These are phyloP conservation scores for Claviceps digitariae DNA, from an alignment of 2,329 filamentous ascomycete species.

Conservation along the genomic window DNA sequence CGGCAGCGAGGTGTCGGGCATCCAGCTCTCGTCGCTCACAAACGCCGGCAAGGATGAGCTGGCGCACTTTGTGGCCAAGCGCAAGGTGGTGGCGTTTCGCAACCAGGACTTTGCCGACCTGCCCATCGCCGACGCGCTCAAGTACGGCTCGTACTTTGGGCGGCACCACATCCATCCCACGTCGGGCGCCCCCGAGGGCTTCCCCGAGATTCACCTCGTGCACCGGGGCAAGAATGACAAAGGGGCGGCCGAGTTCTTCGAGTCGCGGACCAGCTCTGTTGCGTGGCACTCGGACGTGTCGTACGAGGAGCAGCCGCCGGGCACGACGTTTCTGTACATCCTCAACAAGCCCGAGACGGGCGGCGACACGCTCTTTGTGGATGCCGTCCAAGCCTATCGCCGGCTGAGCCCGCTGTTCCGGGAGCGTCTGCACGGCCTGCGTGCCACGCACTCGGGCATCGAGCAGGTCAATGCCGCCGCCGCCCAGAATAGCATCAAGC, in stretches of 20 bases:
- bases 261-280: conserved; percentile 60
- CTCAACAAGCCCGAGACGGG: conserved; percentile 70
- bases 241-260: conserved; percentile 46
- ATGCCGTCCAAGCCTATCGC: conserved; percentile 69
- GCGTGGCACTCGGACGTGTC: conserved; percentile 86
- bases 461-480: conserved; percentile 65
- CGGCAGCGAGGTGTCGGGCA: conserved; percentile 55
- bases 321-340: conserved; percentile 79
- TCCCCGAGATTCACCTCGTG: conserved; percentile 66
- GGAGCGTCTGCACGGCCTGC: conserved; percentile 66
- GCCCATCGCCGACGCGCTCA: conserved; percentile 54
- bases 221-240: conserved; percentile 47
- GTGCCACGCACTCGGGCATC: conserved; percentile 66
- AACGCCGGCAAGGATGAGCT: conserved; percentile 63
- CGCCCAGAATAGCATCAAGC: conserved; percentile 54
- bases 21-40: conserved; percentile 57
- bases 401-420: conserved; percentile 68
- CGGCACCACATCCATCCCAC: conserved; percentile 73
- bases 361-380: conserved; percentile 74
- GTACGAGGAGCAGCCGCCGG: conserved; percentile 78
- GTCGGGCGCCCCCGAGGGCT: conserved; percentile 58
- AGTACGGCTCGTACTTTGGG: conserved; percentile 64
- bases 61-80: conserved; percentile 59
- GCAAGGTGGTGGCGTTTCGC: conserved; percentile 68
- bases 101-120: conserved; percentile 60